These are phyloP conservation scores for Jatropha curcas DNA, from an alignment of 345 rosid genomes.

Conservation along the genomic window DNA sequence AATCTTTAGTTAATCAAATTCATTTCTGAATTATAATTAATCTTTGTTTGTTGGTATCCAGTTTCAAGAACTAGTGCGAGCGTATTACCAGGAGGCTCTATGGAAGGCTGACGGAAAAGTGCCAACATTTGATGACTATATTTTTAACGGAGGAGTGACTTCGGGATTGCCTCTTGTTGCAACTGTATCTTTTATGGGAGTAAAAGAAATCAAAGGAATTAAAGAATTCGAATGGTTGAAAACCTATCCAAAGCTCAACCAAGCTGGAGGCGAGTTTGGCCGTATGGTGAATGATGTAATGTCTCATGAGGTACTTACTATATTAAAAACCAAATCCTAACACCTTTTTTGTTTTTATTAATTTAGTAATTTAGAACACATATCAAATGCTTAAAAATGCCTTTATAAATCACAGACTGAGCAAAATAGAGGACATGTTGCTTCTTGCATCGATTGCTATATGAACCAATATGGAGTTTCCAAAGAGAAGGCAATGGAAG, in stretches of 20 bases:
- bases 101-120: neutral
- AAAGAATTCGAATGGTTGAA: constrained; percentile 1
- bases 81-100: neutral
- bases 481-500: neutral
- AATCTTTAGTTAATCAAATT: neutral
- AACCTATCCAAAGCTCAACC: neutral
- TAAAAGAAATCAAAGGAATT: neutral
- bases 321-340: too few relatives aligned
- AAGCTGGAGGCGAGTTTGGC: neutral
- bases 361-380: too few relatives aligned
- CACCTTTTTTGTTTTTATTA: too few relatives aligned
- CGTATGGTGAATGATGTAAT: neutral
- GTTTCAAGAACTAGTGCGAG: constrained; percentile 6
- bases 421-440: constrained; percentile 12
- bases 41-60: neutral
- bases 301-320: neutral
- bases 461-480: constrained; percentile 14
- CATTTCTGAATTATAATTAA: neutral
- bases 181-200: neutral
- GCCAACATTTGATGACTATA: constrained; percentile 1
- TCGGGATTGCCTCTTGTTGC: neutral
- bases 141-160: neutral
- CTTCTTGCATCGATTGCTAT: constrained; percentile 1
- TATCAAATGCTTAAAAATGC: too few relatives aligned
- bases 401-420: neutral